Evolutionary conservation across 345 rosid species (phyloP).

Genomic region (Lagerstroemia speciosa): DNA sequence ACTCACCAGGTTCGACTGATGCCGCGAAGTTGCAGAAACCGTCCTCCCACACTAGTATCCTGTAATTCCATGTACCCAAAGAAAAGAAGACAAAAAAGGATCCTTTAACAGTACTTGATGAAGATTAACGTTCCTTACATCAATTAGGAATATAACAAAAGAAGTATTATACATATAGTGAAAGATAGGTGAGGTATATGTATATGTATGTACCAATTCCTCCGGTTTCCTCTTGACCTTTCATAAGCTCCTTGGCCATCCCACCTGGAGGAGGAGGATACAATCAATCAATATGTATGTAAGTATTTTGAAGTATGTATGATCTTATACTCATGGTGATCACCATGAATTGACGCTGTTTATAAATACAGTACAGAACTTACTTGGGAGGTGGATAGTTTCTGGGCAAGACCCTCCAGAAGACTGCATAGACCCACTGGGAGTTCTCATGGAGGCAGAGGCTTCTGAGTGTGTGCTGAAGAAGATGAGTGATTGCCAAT

Average conservation of each 20-base stretch:
- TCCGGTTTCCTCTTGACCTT: conserved; percentile 92
- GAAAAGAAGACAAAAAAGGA: not conserved
- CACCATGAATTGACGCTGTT: not conserved
- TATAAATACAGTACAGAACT: conserved; percentile 12
- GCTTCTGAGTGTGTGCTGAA: conserved; percentile 92
- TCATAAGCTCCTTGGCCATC: conserved; percentile 92
- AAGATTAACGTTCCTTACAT: not conserved
- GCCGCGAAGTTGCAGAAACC: conserved; percentile 97
- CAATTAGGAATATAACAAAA: not conserved
- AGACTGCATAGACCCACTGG: conserved; percentile 99
- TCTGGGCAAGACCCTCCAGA: conserved; percentile 98
- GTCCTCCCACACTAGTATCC: conserved; percentile 99
- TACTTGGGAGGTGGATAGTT: conserved; percentile 99
- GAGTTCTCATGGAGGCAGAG: conserved; percentile 77
- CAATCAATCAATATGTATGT: not conserved
- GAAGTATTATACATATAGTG: not conserved
- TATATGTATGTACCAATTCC: conserved; percentile 51
- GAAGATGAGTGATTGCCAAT: conserved; percentile 88
- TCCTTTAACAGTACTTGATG: not conserved
- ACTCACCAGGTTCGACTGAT: conserved; percentile 50
- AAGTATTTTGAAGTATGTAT: not conserved
- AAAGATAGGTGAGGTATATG: not conserved
- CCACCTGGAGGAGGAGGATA: conserved; percentile 45
- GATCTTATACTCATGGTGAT: not conserved
- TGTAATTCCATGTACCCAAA: conserved; percentile 15